Evolutionary conservation across 2,329 filamentous ascomycete species (phyloP), one percentile per base, ranked within the genome.

Genomic region (Grosmannia penicillata): DNA sequence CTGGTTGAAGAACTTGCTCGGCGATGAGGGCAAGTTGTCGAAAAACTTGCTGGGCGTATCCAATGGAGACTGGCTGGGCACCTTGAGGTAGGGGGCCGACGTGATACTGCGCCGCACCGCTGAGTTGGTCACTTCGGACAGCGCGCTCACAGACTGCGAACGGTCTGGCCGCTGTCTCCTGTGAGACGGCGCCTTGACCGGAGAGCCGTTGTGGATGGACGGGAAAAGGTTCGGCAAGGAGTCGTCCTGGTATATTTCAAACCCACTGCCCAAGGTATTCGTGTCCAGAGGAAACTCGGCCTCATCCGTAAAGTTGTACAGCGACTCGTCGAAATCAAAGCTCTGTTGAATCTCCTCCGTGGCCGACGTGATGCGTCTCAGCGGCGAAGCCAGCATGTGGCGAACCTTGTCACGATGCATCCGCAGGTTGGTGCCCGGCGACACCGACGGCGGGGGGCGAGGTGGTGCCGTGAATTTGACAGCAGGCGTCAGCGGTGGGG

Each of bases 361-460:
- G 2, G 45, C 42, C 8, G 42, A 44, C 3, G 45, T 37, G 34
- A 74, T 68, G 14, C 62, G 58, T 22, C 62, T 58, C 36, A 74
- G 64, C 4, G 85, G 85, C 6, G 84, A 91, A 40, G 84, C 82
- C 32, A 93, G 74, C 65, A 94, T 75, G 47, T 82, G 68, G 48
- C 75, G 74, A 37, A 96, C 84, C 47, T 76, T 79, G 51, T 89
- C 78, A 39, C 89, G 82, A 54, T 96, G 91, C 47, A 91, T 77
- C 41, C 80, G 78, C 17, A 96, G 69, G 52, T 93, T 94, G 9
- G 89, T 95, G 53, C 91, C 93, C 2, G 91, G 89, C 13, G 89
- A 96, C 15, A 84, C 79, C 1, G 89, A 94, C 38, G 82, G 82
- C 21, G 71, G 72, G 11, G 64, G 61, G 46, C 60, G 63, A 8